These are phyloP conservation scores for Lipomyces chichibuensis DNA, from an alignment of 805 yeast genomes.

Conservation along the genomic window DNA sequence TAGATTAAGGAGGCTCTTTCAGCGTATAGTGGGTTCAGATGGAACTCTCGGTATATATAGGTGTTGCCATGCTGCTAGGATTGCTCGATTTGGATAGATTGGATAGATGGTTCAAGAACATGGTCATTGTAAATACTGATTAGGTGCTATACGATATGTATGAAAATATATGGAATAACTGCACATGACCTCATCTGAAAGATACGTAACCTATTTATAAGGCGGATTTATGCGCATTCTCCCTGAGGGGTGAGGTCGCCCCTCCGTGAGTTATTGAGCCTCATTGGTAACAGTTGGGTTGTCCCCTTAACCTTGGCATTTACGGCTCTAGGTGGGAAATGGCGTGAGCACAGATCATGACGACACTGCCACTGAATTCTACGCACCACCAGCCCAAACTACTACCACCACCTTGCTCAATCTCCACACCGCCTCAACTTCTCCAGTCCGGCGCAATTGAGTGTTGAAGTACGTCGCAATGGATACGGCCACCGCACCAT, in stretches of 20 bases:
- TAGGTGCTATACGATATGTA: neutral
- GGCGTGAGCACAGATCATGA: neutral
- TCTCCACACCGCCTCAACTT: neutral
- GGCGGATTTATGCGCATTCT: too few species aligned
- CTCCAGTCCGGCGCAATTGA: neutral
- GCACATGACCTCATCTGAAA: neutral
- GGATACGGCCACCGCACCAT: conserved; percentile 51
- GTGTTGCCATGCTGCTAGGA: neutral
- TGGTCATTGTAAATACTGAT: neutral
- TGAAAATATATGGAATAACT: neutral
- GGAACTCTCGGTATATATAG: too few species aligned
- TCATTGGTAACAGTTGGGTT: neutral
- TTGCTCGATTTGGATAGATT: neutral
- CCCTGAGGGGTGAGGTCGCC: too few species aligned
- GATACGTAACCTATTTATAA: too few species aligned
- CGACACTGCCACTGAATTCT: neutral
- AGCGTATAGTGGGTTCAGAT: neutral
- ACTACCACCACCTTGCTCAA: neutral
- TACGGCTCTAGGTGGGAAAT: neutral
- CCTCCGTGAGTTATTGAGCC: too few species aligned
- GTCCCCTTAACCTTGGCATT: neutral
- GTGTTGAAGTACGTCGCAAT: conserved; percentile 9
- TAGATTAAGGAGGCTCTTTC: neutral
- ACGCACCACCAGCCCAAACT: neutral
- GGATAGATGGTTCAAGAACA: neutral